Conservation (phyloP, 2,329 filamentous ascomycete species). For the Pleurostoma richardsiae region DNA sequence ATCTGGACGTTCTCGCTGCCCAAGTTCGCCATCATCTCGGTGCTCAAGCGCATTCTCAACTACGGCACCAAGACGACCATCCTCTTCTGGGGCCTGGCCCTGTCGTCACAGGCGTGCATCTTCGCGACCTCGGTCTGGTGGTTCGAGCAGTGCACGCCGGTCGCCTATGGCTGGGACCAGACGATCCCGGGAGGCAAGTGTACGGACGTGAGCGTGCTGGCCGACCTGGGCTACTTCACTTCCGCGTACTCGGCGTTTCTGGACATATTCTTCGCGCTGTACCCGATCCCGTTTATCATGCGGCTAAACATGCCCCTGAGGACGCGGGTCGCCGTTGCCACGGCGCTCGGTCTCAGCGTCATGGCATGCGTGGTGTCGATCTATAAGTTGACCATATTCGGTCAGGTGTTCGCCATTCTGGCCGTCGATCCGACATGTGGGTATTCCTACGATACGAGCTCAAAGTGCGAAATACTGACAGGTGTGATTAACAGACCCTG, state of each 20-base stretch:
- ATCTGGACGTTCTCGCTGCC: constrained; percentile 27
- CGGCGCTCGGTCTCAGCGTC: constrained; percentile 17
- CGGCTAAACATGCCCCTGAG: constrained; percentile 21
- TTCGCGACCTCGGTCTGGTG: constrained; percentile 22
- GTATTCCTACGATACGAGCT: too few species aligned
- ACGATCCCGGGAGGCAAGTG: constrained; percentile 16
- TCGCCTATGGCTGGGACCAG: constrained; percentile 19
- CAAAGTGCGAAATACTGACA: constrained; percentile 6
- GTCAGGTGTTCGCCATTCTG: constrained; percentile 14
- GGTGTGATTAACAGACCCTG: constrained; percentile 10
- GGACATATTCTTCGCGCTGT: constrained; percentile 23
- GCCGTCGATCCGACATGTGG: constrained; percentile 18
- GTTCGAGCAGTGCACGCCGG: constrained; percentile 20
- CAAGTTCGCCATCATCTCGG: constrained; percentile 25
- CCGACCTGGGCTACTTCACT: constrained; percentile 19
- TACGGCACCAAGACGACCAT: constrained; percentile 20
- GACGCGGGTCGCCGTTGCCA: constrained; percentile 15
- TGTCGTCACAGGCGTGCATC: constrained; percentile 23
- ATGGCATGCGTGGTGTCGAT: constrained; percentile 20
- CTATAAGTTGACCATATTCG: constrained; percentile 19
- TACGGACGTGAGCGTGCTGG: constrained; percentile 13
- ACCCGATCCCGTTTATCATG: constrained; percentile 24
- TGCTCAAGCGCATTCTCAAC: constrained; percentile 22
- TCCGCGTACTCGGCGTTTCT: constrained; percentile 23
- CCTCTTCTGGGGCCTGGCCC: constrained; percentile 21